Conservation (phyloP, 108 stramenopile genomes). For the Fistulifera solaris region DNA sequence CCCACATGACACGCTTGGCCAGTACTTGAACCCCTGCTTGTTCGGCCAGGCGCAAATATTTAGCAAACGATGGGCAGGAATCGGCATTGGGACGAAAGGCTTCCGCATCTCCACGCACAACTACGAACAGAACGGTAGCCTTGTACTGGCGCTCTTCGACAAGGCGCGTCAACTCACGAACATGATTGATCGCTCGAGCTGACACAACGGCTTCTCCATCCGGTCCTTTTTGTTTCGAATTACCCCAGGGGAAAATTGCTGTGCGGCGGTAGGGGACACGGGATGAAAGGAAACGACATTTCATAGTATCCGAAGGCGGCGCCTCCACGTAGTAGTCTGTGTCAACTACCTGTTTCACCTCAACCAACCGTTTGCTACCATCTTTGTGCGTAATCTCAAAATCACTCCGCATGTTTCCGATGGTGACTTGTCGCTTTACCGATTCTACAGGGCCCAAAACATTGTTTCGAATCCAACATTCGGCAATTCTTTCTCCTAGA, state of each 20-base stretch:
- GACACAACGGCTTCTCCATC: slow-evolving; percentile 55
- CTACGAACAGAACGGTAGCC: slow-evolving; percentile 39
- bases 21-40: slow-evolving; percentile 34
- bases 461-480: slow-evolving; percentile 23
- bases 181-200: slow-evolving; percentile 53
- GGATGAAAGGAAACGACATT: slow-evolving; percentile 28
- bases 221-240: slow-evolving; percentile 41
- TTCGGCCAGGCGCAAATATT: slow-evolving; percentile 32
- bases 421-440: slow-evolving; percentile 8
- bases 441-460: slow-evolving; percentile 26
- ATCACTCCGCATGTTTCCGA: slow-evolving; percentile 31
- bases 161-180: slow-evolving; percentile 38
- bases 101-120: slow-evolving; percentile 41
- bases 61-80: slow-evolving; percentile 49
- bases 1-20: slow-evolving; percentile 41
- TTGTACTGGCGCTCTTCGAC: slow-evolving; percentile 10
- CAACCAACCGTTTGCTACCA: slow-evolving; percentile 21
- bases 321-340: slow-evolving; percentile 30
- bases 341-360: slow-evolving; percentile 58
- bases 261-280: slow-evolving; percentile 27
- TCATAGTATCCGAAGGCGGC: slow-evolving; percentile 12
- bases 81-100: slow-evolving; percentile 38
- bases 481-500: slow-evolving; percentile 43
- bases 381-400: slow-evolving; percentile 30
- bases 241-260: slow-evolving; percentile 59